These are phyloP conservation scores for Phragmites australis DNA, from an alignment of 176 grass and related monocot species.

Conservation along the genomic window DNA sequence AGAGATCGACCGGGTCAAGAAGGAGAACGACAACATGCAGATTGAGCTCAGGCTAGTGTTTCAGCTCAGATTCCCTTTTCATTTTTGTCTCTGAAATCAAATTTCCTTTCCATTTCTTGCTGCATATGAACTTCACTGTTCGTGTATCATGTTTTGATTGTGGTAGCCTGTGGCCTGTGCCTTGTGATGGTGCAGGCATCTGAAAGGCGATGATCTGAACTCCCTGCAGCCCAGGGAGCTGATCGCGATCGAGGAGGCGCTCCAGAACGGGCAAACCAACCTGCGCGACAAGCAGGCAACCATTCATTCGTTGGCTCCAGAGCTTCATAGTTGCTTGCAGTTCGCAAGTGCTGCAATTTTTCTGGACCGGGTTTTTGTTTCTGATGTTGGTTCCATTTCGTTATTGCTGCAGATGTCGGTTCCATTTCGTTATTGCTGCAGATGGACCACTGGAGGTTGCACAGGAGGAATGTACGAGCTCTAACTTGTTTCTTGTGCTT, in stretches of 20 bases:
- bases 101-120: not conserved
- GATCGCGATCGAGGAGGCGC: conserved; percentile 80
- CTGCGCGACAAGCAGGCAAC: conserved; percentile 70
- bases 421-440: conserved; percentile 40
- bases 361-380: not conserved
- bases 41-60: conserved; percentile 79
- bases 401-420: no score
- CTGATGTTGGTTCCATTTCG: not conserved
- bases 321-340: not conserved
- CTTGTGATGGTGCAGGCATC: conserved; percentile 50
- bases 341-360: not conserved
- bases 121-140: not conserved
- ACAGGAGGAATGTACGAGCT: conserved; percentile 67
- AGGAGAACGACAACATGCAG: conserved; percentile 99
- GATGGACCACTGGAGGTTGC: conserved; percentile 85
- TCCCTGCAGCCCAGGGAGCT: conserved; percentile 84
- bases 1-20: conserved; percentile 87
- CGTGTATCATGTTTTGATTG: not conserved
- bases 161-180: not conserved
- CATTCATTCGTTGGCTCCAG: not conserved
- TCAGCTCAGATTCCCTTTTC: not conserved
- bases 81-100: not conserved
- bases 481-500: not conserved
- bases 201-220: conserved; percentile 95
- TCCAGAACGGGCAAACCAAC: conserved; percentile 64